These are phyloP conservation scores for Fusarium pseudograminearum DNA, from an alignment of 2,329 filamentous ascomycete species.

Conservation along the genomic window DNA sequence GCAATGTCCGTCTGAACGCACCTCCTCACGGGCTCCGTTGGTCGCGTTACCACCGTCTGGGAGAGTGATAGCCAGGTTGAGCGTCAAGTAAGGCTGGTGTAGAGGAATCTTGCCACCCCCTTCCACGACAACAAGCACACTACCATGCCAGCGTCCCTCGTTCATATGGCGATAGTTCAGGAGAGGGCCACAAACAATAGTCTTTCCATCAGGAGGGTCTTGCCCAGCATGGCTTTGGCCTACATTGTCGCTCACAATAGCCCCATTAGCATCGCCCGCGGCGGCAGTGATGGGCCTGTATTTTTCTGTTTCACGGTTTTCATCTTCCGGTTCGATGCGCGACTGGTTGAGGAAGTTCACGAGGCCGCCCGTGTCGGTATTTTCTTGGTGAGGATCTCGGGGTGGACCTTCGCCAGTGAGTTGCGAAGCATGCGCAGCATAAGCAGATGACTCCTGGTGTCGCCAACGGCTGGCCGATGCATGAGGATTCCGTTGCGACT, in stretches of 20 bases:
- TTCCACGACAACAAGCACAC: slow-evolving; percentile 83
- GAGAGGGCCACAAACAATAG: slow-evolving; percentile 78
- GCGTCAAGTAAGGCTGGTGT: slow-evolving; percentile 68
- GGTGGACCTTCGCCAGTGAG: slow-evolving; percentile 43
- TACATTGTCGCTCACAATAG: slow-evolving; percentile 19
- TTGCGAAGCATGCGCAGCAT: slow-evolving; percentile 60
- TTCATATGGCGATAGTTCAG: slow-evolving; percentile 84
- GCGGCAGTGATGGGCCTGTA: slow-evolving; percentile 65
- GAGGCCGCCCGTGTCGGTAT: slow-evolving; percentile 62
- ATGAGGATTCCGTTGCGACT: slow-evolving; percentile 62
- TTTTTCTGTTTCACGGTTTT: slow-evolving; percentile 51
- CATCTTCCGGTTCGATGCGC: slow-evolving; percentile 59
- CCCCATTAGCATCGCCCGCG: slow-evolving; percentile 44
- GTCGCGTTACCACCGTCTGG: slow-evolving; percentile 44
- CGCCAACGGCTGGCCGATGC: slow-evolving; percentile 70
- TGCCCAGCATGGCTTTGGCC: slow-evolving; percentile 49
- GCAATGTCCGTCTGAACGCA: slow-evolving; percentile 56
- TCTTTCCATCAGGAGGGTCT: slow-evolving; percentile 59
- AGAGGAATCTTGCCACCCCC: slow-evolving; percentile 73
- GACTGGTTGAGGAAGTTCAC: slow-evolving; percentile 67
- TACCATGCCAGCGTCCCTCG: slow-evolving; percentile 81
- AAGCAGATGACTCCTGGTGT: slow-evolving; percentile 72
- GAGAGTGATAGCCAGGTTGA: slow-evolving; percentile 58
- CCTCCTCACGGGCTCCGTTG: slow-evolving; percentile 59
- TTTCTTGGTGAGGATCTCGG: slow-evolving; percentile 51